Conservation (phyloP, 2,329 filamentous ascomycete species). For the Claviceps sorghi region DNA sequence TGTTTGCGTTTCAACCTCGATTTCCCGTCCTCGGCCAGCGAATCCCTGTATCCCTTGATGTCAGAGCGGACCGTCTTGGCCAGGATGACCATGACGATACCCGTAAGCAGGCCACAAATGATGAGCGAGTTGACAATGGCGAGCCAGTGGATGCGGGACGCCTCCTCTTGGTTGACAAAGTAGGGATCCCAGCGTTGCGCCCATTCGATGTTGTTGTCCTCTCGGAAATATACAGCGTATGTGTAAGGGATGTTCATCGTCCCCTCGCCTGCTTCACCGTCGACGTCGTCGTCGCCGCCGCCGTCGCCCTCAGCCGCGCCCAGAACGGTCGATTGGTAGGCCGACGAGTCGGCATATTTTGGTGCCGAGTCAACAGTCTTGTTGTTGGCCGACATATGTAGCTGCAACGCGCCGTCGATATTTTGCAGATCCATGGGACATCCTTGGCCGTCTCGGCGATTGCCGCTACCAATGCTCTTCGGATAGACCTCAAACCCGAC, state of each 20-base stretch:
- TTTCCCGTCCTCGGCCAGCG: slow-evolving; percentile 51
- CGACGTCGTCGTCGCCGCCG: slow-evolving; percentile 25
- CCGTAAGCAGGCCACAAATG: slow-evolving; percentile 65
- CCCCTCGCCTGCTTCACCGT: slow-evolving; percentile 48
- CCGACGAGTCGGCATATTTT: slow-evolving; percentile 44
- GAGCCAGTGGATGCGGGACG: slow-evolving; percentile 71
- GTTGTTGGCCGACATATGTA: slow-evolving; percentile 48
- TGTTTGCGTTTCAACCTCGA: slow-evolving; percentile 33
- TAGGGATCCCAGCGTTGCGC: slow-evolving; percentile 75
- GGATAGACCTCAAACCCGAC: slow-evolving; percentile 85
- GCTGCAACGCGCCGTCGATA: slow-evolving; percentile 49
- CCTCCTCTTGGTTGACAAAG: slow-evolving; percentile 76
- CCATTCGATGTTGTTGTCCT: slow-evolving; percentile 72
- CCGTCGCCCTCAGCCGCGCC: slow-evolving; percentile 27
- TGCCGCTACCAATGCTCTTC: slow-evolving; percentile 56
- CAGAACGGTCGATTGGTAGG: slow-evolving; percentile 25
- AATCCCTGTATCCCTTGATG: slow-evolving; percentile 59
- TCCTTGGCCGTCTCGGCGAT: slow-evolving; percentile 45
- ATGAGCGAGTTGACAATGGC: slow-evolving; percentile 78
- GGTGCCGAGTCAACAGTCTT: slow-evolving; percentile 30
- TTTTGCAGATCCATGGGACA: slow-evolving; percentile 54
- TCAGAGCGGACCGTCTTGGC: slow-evolving; percentile 65
- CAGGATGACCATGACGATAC: slow-evolving; percentile 68
- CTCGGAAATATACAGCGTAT: slow-evolving; percentile 81
- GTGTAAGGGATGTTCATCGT: slow-evolving; percentile 67